Evolutionary conservation across 2,329 filamentous ascomycete genomes (phyloP), one percentile per base, ranked within the genome.

Genomic region (Cladosporium sp.): DNA sequence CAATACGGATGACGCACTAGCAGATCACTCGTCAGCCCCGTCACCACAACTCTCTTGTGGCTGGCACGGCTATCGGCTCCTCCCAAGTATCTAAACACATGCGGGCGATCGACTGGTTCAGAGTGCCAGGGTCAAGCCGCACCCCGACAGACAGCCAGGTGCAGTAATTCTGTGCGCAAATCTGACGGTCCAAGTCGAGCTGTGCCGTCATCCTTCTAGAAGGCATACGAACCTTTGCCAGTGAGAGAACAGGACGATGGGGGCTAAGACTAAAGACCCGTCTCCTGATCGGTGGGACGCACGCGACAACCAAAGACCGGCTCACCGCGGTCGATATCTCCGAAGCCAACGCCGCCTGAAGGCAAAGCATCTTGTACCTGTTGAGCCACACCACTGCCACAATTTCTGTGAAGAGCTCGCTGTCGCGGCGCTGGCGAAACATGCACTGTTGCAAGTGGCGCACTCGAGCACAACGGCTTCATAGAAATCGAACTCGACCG

Each of bases 1-100:
- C 52, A 32, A 55, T 34, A 55, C 28, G 52, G n/a, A 55, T 55
- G 52, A 55, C 52, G 52, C 52, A 55, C 52, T 55, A 32, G 30
- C 52, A 55, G 52, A 55, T 55, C 52, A 34, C 52, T 55, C 15
- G 10, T n/a, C 26, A 30, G 26, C 28, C 51, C 52, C 52, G 18
- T 55, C n/a, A 12, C 15, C n/a, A 24, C 10, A 34, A 18, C 52
- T 34, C 52, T 34, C 52, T n/a, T 34, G 52, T 55, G 52, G 52
- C 52, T 55, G 52, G 32, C 28, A 55, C 52, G 52, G 52, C 30
- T 47, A 24, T 47, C 52, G 52, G 52, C 52, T 55, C 52, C 52
- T 55, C 28, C 52, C 32, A n/a, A 34, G 30, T 34, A 55, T 55
- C 52, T 55, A 55, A 32, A 32, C 30, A 34, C 7, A 55, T 30